Base-by-base conservation (phyloP, 345 rosid species). In the Syzygium jambos region DNA sequence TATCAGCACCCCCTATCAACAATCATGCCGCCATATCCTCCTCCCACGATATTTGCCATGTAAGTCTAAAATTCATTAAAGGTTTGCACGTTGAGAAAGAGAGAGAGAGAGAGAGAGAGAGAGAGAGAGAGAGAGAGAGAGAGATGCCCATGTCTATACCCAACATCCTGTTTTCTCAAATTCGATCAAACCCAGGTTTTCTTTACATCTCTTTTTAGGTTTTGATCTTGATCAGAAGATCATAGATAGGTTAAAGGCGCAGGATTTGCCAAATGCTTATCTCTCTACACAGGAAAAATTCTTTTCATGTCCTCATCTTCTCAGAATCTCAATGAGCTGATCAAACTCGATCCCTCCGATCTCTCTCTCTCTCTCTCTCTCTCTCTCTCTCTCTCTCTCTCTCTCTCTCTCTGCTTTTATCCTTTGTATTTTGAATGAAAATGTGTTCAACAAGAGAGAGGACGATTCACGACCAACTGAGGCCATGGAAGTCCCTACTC, bases 401-500 rank as follows among this genome's bases (percentile, higher is more conserved):
- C 13, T 56, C 12, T 56, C 4, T 78, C 52, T 43, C 10, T 46
- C 25, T 51, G 21, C 85, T 80, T 41, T 46, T 80, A 29, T 80
- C n/a, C 53, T 84, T 19, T 53, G 86, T 51, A 25, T 6, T 52
- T 55, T 21, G 11, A 17, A n/a, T 30, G 25, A 52, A 52, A 27
- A 91, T 91, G 92, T 85, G 49, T 38, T 38, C 82, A 38, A 73
- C 82, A 5, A 41, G 14, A 38, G 85, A 86, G 11, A 56, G 92
- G 16, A 52, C 77, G 51, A 52, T 89, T 41, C 90, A 91, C 34
- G 91, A 93, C 65, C 94, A 89, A 3, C 73, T 91, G 82, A 91
- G 89, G 43, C 80, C 89, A 27, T 89, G 93, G 92, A 93, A 87
- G 88, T 88, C 87, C 52, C 73, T 89, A 6, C 49, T 92, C 78